Evolutionary conservation across 441 rosid genomes (phyloP).

Genomic region (Euphorbia schlechtendalii): DNA sequence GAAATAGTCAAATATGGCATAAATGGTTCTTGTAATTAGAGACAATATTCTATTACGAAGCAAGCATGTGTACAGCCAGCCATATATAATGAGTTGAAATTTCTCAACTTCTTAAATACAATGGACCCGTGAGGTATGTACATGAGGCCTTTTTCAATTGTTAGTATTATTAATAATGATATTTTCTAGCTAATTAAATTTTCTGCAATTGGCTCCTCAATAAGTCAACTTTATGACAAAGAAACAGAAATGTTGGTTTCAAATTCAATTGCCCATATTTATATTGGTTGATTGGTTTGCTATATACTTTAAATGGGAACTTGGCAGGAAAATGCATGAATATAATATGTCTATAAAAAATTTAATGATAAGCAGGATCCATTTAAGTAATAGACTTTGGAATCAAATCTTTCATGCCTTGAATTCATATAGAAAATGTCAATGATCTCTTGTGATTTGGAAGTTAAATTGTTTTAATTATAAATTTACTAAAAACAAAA

Average conservation of each 20-base stretch:
- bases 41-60: conserved; percentile 9
- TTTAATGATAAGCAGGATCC: neutral
- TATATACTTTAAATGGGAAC: neutral
- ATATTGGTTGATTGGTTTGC: neutral
- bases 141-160: neutral
- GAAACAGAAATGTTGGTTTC: neutral
- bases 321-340: conserved; percentile 4
- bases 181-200: neutral
- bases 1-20: conserved; percentile 8
- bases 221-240: conserved; percentile 1
- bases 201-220: neutral
- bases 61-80: no score
- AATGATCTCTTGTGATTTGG: conserved; percentile 1
- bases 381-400: neutral
- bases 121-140: conserved; percentile 4
- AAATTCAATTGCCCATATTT: neutral
- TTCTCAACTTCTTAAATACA: neutral
- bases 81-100: neutral
- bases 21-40: neutral
- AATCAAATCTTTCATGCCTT: neutral
- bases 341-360: neutral
- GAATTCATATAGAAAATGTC: conserved; percentile 9
- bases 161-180: neutral
- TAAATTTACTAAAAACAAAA: neutral
- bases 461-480: neutral